Percentiles rank a stretch among this genome's conserved stretches.
Evolutionary conservation across 1,284 basidiomycete genomes (phyloP).

Genomic region (Schizophyllum amplum): DNA sequence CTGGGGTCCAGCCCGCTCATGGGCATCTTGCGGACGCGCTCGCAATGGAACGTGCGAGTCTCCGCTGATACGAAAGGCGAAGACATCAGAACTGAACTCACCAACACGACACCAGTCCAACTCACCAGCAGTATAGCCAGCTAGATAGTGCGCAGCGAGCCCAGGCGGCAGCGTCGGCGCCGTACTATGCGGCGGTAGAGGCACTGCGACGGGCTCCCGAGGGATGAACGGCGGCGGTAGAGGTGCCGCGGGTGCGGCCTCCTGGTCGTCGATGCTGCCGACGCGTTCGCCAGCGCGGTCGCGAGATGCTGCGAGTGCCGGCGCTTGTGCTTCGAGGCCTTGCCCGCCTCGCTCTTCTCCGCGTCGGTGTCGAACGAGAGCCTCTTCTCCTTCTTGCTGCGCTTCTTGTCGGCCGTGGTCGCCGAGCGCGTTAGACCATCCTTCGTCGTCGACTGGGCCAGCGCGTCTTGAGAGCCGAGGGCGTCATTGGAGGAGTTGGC

Average conservation of each 20-base stretch:
- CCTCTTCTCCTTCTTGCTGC: not conserved
- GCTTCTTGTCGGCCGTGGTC: not conserved
- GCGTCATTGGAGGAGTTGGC: too few relatives aligned
- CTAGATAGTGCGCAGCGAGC: constrained; percentile 49
- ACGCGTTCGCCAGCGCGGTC: not conserved
- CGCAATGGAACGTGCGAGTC: constrained; percentile 88
- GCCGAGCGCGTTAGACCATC: not conserved
- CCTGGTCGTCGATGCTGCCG: not conserved
- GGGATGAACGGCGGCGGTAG: not conserved
- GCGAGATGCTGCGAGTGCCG: not conserved
- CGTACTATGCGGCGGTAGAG: constrained; percentile 8
- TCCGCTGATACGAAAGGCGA: constrained; percentile 34
- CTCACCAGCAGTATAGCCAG: constrained; percentile 31
- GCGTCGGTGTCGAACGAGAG: not conserved
- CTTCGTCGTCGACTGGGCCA: not conserved
- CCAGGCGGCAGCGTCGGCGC: constrained; percentile 30
- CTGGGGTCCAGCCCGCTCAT: constrained; percentile 89
- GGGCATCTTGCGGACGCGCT: constrained; percentile 89
- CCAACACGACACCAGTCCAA: constrained; percentile 26
- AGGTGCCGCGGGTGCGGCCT: too few relatives aligned
- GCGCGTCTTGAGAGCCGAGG: not conserved
- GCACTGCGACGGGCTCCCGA: not conserved
- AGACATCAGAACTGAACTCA: too few relatives aligned
- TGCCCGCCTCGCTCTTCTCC: not conserved
- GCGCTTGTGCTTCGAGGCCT: not conserved